Evolutionary conservation across 257 asterid species (phyloP).

Genomic region (Fraxinus excelsior): DNA sequence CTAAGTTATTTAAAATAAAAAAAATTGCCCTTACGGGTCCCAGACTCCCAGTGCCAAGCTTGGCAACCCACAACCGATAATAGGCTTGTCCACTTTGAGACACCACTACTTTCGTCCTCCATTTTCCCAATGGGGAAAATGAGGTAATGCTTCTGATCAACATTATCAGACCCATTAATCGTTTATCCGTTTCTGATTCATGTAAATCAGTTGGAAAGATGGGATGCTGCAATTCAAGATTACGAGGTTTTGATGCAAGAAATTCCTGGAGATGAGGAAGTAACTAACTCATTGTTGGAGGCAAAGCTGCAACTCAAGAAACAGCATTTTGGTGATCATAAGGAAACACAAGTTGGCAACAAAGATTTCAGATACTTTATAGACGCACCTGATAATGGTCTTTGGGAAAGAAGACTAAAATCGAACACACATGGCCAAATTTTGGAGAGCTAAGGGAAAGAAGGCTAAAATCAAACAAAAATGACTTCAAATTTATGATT

Average conservation of each 20-base stretch:
- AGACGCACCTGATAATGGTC: slow-evolving; percentile 1
- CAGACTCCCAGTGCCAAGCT: too few species aligned
- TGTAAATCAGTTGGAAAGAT: slow-evolving; percentile 50
- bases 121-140: too few species aligned
- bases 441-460: background rate
- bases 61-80: too few species aligned
- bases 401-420: background rate
- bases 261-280: slow-evolving; percentile 47
- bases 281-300: slow-evolving; percentile 33
- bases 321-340: slow-evolving; percentile 23
- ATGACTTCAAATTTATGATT: background rate
- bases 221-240: slow-evolving; percentile 69
- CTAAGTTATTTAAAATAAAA: too few species aligned
- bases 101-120: too few species aligned
- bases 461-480: background rate
- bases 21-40: too few species aligned
- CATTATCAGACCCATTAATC: background rate
- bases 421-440: background rate
- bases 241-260: slow-evolving; percentile 58
- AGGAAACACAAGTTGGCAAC: slow-evolving; percentile 9
- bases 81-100: too few species aligned
- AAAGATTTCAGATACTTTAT: slow-evolving; percentile 10
- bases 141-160: background rate
- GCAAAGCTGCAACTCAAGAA: slow-evolving; percentile 44
- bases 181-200: background rate